Evolutionary conservation across 768 basidiomycete genomes (phyloP), one percentile per base, ranked within the genome.

Genomic region (Stropharia rugosoannulata): DNA sequence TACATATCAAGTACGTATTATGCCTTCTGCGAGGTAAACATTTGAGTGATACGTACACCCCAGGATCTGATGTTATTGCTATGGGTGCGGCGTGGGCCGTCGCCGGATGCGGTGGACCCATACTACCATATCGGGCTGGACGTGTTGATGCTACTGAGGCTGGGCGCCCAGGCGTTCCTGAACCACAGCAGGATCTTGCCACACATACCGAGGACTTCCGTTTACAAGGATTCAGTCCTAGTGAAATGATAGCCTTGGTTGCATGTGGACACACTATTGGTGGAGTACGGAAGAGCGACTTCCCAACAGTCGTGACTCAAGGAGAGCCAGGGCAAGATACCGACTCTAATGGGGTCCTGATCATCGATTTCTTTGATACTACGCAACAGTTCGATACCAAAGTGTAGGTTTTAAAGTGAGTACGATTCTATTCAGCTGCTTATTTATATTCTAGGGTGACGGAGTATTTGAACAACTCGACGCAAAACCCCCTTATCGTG

Each of bases 221-320:
- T 5, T 66, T 69, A 0, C 65, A 71, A 55, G 78, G 78, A 0
- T 81, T 77, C 62, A 68, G 61, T 11, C 61, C 66, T 22, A 60
- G 68, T 25, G 76, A 79, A 45, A 79, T 78, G 77, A 78, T 78
- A 38, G 63, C 66, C 44, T 68, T 80, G 43, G 71, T 75, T 9
- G 77, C 77, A 0, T 79, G 77, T 60, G 78, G 77, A 10, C 77
- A 80, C 58, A 75, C 76, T 2, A 55, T 80, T 7, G 78, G 77
- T 19, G 73, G 73, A 42, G 76, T 78, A 2, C 69, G 76, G 25
- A 75, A 70, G 55, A 62, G 64, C 0, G 75, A 74, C 50, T 77
- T 78, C 44, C 76, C 78, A 0, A 61, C 59, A 5, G 60, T 76
- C 9, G 75, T 76, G 4, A 52, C 45, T 15, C 15, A 25, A 15